A percentile compares a stretch with the other conserved stretches of the same genome.
Evolutionary conservation across 768 basidiomycete species (phyloP).

Genomic region (Chlorophyllum brunneum): DNA sequence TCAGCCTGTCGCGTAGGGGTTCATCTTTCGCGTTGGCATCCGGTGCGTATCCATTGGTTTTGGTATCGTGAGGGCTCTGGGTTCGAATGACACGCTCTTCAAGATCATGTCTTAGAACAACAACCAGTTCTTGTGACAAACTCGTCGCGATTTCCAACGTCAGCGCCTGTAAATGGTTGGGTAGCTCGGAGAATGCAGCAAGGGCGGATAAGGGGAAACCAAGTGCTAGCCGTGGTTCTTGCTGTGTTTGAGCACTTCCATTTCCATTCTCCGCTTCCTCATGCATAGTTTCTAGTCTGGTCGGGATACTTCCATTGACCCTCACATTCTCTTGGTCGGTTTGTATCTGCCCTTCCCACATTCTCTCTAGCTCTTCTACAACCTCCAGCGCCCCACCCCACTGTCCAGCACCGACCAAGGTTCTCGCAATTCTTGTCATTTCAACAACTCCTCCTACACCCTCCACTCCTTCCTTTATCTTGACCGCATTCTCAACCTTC

Average conservation of each 20-base stretch:
- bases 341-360: slow-evolving; percentile 41
- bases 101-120: slow-evolving; percentile 64
- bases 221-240: slow-evolving; percentile 19
- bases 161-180: slow-evolving; percentile 64
- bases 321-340: background rate
- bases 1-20: slow-evolving; percentile 57
- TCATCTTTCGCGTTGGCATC: slow-evolving; percentile 24
- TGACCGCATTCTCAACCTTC: slow-evolving; percentile 55
- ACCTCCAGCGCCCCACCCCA: slow-evolving; percentile 83
- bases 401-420: slow-evolving; percentile 78
- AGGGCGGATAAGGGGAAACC: slow-evolving; percentile 64
- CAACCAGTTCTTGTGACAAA: slow-evolving; percentile 74
- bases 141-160: slow-evolving; percentile 74
- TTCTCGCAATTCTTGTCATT: slow-evolving; percentile 65
- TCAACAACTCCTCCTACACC: slow-evolving; percentile 72
- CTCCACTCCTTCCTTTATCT: slow-evolving; percentile 58
- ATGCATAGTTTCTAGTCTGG: slow-evolving; percentile 10
- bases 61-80: slow-evolving; percentile 2
- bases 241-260: background rate
- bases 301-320: background rate
- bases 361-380: slow-evolving; percentile 59
- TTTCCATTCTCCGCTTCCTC: slow-evolving; percentile 6
- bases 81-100: slow-evolving; percentile 36
- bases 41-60: slow-evolving; percentile 7
- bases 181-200: slow-evolving; percentile 70